Base-by-base conservation (phyloP, 139 green algal genomes). In the Micromonas commoda region DNA sequence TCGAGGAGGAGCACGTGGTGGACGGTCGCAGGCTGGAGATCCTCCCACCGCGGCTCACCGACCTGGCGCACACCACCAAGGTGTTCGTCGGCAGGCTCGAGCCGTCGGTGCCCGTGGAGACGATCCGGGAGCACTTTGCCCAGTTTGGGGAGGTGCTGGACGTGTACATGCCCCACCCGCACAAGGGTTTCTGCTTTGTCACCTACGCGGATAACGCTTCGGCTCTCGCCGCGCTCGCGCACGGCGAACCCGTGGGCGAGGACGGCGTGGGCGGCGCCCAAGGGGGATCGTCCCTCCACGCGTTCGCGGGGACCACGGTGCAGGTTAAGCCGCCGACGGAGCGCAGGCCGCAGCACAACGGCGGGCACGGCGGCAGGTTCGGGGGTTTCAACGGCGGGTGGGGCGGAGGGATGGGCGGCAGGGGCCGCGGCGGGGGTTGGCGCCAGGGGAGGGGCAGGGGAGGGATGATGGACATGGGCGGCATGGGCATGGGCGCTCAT, bases 261-360 rank as follows among this genome's bases (percentile, higher is more conserved):
- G 26, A 37, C 26, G 63, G 63, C 26, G 9, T 9, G 9, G 63
- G 28, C 28, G 28, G 26, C 63, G 28, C 21, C 63, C 9, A 9
- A 19, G 63, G 26, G 16, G 28, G 63, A 13, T 33, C 63, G 26
- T 32, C 26, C 9, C 63, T 32, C 6, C 63, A 33, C 21, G 13
- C 13, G 13, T 29, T 32, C 63, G 63, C 63, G 26, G 63, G 13
- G 28, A 32, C 63, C 63, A 33, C 63, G 13, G 63, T 19, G 63
- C 63, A 69, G 63, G 63, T 69, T 9, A 69, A 69, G 63, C 63
- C 28, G 26, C 63, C 63, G 63, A 69, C 63, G 63, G 26, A 69
- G 16, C 45, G 45, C 9, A 9, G 45, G 45, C 45, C 45, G 45
- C 45, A 57, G 45, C 16, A 57, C 45, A 16, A 57, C 45, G 45